Base-by-base conservation (phyloP, 106 monocot genomes). In the Phalaenopsis equestris region DNA sequence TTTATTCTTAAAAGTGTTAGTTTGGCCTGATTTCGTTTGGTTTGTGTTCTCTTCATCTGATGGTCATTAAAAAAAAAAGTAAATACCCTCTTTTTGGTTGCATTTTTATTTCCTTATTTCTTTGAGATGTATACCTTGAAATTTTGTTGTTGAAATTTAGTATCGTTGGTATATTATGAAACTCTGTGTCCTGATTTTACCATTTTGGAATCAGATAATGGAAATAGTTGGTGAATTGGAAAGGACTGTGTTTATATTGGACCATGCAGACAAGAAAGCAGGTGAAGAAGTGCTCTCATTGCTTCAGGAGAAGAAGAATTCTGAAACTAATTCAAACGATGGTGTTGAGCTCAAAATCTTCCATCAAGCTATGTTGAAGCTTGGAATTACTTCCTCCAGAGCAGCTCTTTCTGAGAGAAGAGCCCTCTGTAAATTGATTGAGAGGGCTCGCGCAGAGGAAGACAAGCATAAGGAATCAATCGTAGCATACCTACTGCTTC, bases 331-430 rank as follows among this genome's bases (percentile, higher is more conserved):
- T 52, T 56, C 74, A 12, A 82, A 78, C 73, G 87, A 94, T 10
- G 57, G 30, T 42, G 57, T 61, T 14, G 95, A 95, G 79, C 93
- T 95, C 48, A 87, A 99, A 80, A 67, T 86, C 45, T 93, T 99
- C 61, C 88, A 87, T 75, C 87, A 88, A 84, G 89, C 82, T 73
- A 93, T 85, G 19, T 79, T 76, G 36, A 87, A 87, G 72, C 81
- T 99, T 43, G 91, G 93, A n/a, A 88, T 99, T 55, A 85, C 82
- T 56, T 99, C 99, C 46, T 93, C 91, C 14, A 84, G 82, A 78
- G 85, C 88, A 68, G 92, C 93, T 79, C 91, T 95, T 6, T 87
- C 89, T 4, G 99, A 99, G 84, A 86, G 92, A 77, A 90, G 95
- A 83, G 92, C 95, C 46, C 90, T 95, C 8, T 91, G 89, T 78